These are phyloP conservation scores for Wickerhamomyces pijperi DNA, from an alignment of 805 yeast genomes.

Conservation along the genomic window DNA sequence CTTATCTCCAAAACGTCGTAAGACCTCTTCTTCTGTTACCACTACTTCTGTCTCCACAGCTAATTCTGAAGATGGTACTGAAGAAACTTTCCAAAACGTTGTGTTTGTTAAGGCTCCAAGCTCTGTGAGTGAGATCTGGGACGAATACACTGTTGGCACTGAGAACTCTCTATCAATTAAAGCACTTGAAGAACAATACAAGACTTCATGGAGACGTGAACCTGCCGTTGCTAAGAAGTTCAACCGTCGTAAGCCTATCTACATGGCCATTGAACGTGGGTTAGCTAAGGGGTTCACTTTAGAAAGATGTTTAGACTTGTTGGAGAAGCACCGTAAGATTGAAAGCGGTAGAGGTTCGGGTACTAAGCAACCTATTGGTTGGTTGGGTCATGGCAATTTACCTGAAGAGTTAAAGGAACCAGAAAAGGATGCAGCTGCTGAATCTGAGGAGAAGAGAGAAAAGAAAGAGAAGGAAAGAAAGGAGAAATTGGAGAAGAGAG, in stretches of 20 bases:
- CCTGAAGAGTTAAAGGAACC: slow-evolving; percentile 17
- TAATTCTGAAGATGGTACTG: too few relatives aligned
- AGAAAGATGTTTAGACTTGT: slow-evolving; percentile 30
- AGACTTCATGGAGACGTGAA: slow-evolving; percentile 45
- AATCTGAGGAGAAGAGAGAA: background rate
- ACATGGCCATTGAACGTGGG: slow-evolving; percentile 44
- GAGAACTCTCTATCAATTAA: slow-evolving; percentile 42
- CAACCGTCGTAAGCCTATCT: slow-evolving; percentile 40
- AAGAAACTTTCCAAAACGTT: slow-evolving; percentile 11
- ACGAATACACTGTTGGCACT: slow-evolving; percentile 41
- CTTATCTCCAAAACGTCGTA: slow-evolving; percentile 7
- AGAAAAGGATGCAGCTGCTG: background rate
- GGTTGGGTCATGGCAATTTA: slow-evolving; percentile 30
- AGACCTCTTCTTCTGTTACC: slow-evolving; percentile 4
- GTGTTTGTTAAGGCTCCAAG: slow-evolving; percentile 31
- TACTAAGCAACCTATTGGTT: slow-evolving; percentile 32
- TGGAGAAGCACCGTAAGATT: slow-evolving; percentile 33
- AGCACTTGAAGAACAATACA: slow-evolving; percentile 35
- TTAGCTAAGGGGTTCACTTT: slow-evolving; percentile 31
- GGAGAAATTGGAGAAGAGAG: too few relatives aligned
- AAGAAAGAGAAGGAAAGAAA: too few relatives aligned
- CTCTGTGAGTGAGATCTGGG: slow-evolving; percentile 44
- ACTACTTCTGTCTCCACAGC: too few relatives aligned
- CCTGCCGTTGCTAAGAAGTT: slow-evolving; percentile 43
- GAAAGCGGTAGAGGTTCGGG: slow-evolving; percentile 27